phyloP scores from a whole-genome alignment of 768 basidiomycete species.

The Xerocomellus intermedius region DNA sequence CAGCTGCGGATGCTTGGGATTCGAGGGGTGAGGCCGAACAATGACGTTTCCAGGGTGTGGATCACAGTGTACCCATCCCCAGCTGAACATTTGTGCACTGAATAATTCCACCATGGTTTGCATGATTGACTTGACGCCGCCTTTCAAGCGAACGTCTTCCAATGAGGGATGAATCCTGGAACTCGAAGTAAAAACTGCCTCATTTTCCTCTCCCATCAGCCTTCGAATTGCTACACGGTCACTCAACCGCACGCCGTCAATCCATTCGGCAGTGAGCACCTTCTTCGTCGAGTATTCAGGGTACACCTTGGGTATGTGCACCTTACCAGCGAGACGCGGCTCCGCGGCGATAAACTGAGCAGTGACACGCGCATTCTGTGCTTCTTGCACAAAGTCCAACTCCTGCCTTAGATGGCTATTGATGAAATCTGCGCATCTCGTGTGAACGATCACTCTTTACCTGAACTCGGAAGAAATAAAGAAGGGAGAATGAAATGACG shows the following conservation, averaged over 20 bases:
- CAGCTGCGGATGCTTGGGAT: constrained; percentile 47
- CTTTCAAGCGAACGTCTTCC: constrained; percentile 41
- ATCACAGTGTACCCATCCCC: constrained; percentile 88
- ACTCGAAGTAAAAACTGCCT: not conserved
- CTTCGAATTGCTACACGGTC: constrained; percentile 56
- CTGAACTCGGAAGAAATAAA: not conserved
- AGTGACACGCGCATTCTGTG: constrained; percentile 70
- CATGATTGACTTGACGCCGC: constrained; percentile 69
- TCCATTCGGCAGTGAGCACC: constrained; percentile 86
- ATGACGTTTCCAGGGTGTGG: constrained; percentile 79
- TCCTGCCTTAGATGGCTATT: constrained; percentile 81
- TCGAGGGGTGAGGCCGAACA: constrained; percentile 47
- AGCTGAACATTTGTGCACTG: constrained; percentile 87
- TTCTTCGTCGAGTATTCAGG: constrained; percentile 69
- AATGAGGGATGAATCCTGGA: constrained; percentile 5
- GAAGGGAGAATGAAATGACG: constrained; percentile 21
- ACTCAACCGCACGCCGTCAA: constrained; percentile 70
- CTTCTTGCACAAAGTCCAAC: constrained; percentile 80
- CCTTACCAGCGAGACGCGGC: constrained; percentile 63
- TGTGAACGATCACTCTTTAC: not conserved
- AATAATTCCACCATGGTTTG: constrained; percentile 85
- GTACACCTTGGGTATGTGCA: constrained; percentile 78
- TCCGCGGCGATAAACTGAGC: constrained; percentile 67
- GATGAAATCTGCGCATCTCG: constrained; percentile 57
- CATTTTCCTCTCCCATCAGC: constrained; percentile 54